Evolutionary conservation across 2,329 filamentous ascomycete species (phyloP).

Genomic region (Macrophomina phaseolina): DNA sequence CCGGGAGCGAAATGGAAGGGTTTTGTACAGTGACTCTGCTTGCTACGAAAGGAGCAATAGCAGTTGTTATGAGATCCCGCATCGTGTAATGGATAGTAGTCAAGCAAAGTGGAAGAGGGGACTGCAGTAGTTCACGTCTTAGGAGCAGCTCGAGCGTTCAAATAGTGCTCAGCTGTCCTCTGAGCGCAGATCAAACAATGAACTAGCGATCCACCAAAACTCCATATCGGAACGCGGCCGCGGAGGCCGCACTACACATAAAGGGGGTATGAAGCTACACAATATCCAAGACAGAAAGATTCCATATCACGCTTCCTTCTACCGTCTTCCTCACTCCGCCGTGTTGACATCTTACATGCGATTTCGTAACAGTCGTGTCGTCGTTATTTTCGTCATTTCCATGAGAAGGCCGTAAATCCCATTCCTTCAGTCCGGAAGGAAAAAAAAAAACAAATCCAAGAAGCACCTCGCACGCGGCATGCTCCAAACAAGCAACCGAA

Average conservation of each 20-base stretch:
- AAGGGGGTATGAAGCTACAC: not conserved
- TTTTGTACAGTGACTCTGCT: not conserved
- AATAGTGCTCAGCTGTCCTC: too few relatives aligned
- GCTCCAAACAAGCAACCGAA: not conserved
- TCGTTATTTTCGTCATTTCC: not conserved
- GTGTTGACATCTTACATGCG: not conserved
- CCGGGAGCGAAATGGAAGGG: constrained; percentile 40
- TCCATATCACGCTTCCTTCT: not conserved
- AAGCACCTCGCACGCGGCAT: not conserved
- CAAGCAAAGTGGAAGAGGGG: too few relatives aligned
- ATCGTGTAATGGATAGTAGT: too few relatives aligned
- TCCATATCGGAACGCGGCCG: not conserved
- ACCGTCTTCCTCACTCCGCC: not conserved
- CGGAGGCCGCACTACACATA: not conserved
- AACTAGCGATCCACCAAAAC: not conserved
- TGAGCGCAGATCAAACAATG: too few relatives aligned
- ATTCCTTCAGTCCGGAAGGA: not conserved
- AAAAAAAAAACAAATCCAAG: not conserved
- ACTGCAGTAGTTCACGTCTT: too few relatives aligned
- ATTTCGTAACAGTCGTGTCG: not conserved
- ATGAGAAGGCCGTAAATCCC: not conserved
- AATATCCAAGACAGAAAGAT: not conserved
- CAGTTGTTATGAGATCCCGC: too few relatives aligned
- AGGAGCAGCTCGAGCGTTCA: too few relatives aligned
- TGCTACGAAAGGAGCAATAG: too few relatives aligned